Evolutionary conservation across 768 basidiomycete species (phyloP).

Genomic region (Pilatotrama ljubarskyi): DNA sequence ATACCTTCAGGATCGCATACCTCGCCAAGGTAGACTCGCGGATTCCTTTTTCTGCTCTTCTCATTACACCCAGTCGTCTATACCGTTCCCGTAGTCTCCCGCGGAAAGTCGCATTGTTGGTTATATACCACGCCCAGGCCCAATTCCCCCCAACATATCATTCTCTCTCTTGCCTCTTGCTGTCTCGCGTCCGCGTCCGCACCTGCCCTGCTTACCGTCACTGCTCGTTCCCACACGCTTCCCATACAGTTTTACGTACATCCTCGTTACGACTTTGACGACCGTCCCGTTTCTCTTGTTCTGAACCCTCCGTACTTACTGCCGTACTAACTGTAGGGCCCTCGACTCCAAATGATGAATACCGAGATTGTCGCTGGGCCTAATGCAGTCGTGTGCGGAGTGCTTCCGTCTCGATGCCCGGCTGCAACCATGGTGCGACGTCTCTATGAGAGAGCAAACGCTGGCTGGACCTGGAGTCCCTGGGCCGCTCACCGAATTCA

Average conservation of each 20-base stretch:
- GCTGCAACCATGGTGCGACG: no score
- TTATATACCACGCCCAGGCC: constrained; percentile 3
- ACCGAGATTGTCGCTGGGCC: background rate
- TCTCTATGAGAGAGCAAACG: no score
- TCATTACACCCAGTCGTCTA: background rate
- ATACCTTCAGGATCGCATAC: constrained; percentile 16
- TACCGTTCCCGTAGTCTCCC: background rate
- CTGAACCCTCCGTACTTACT: constrained; percentile 1
- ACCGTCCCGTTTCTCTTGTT: constrained; percentile 3
- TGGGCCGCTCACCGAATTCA: no score
- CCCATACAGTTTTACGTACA: background rate
- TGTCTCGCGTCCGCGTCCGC: background rate
- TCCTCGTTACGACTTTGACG: constrained; percentile 16
- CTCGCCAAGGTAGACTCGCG: constrained; percentile 1
- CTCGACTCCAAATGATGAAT: constrained; percentile 5
- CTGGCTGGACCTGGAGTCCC: no score
- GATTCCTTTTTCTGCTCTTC: background rate
- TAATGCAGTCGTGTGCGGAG: no score
- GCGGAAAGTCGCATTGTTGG: constrained; percentile 1
- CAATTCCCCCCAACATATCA: background rate
- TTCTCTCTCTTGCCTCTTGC: background rate
- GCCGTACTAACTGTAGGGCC: constrained; percentile 1
- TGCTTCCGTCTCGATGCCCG: no score
- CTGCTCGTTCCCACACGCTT: background rate
- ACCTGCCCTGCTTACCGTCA: background rate